Base-by-base conservation (phyloP, 108 stramenopile genomes). In the Discostella pseudostelligera region DNA sequence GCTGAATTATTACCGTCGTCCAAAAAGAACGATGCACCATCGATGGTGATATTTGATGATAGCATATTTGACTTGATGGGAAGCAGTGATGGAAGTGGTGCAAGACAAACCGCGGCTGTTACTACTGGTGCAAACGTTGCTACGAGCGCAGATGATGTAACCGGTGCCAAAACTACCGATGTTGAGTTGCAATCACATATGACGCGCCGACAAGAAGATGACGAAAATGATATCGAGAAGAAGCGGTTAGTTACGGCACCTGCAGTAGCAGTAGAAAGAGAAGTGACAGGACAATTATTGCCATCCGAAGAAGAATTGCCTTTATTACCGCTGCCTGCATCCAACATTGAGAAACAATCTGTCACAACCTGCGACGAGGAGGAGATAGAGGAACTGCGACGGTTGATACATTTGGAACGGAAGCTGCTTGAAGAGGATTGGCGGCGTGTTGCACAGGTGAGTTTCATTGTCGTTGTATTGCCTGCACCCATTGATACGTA, bases 311-410 rank as follows among this genome's bases (percentile, higher is more conserved):
- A 49, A 0, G 49, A 49, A 49, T 46, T 61, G 44, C 44, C 25
- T 2, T 22, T 44, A 48, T 35, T 62, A 17, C 61, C 61, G 25
- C 14, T 16, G 16, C 16, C 29, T 24, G 5, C 55, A 29, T 43
- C 39, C 19, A 20, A 32, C 5, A 3, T 4, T 32, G 32, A 32
- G 32, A 32, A 32, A 4, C 4, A 32, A 32, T 32, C 32, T 19
- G 20, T 40, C 37, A 12, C 12, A 28, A 48, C 14, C 42, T 49
- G 50, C 16, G 32, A 40, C 37, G 49, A 65, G 20, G 26, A 46
- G 14, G 72, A 74, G 54, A 40, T 74, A 4, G 65, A 65, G 17
- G 59, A 60, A 25, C 24, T 74, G 17, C 37, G 56, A 36, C 48
- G 42, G n/a, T 49, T 65, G 48, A 8, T 74, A 16, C 59, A 39